Evolutionary conservation across 768 basidiomycete species (phyloP), one percentile per base, ranked within the genome.

Genomic region (Hortiboletus flavorubellus): DNA sequence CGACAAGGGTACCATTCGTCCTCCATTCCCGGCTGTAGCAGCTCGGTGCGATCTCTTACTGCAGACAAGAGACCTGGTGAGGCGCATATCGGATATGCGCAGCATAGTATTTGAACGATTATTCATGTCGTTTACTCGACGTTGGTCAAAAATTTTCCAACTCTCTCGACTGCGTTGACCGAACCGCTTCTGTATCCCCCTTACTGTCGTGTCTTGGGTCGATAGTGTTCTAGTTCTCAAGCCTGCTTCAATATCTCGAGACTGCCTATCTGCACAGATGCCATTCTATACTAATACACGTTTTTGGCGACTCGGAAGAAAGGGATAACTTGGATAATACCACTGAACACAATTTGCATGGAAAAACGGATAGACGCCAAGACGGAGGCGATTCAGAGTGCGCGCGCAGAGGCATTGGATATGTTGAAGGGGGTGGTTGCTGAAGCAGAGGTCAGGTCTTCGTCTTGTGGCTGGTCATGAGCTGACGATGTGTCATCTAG

Each of bases 71-170:
- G 21, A 21, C 21, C 21, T 21, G 21, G 21, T 2, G 21, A 21
- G 21, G 21, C 21, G 21, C 21, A 21, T 21, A 21, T 21, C 21
- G 21, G 21, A 21, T 21, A 5, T 5, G 34, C 12, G 33, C 12
- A 35, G 34, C 12, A 35, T 6, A 33, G 33, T 4, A 35, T 14
- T 12, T 11, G 33, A 34, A 35, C 34, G 12, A 35, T 29, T 5
- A 16, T 30, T 1, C 15, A 16, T 50, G 29, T 30, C 12, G 21
- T 40, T 69, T 50, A 71, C 40, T 67, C 66, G 29, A 67, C 38
- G 9, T 78, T 78, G 2, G 73, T 60, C 61, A 87, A 59, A 46
- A 76, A 73, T 6, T 84, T 83, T 4, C 86, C 86, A 15, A 58
- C 58, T 49, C 58, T 48, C 38, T 59, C 58, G 53, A 53, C 55